Conservation (phyloP, 1,284 basidiomycete species). For the Trametes hirsuta region DNA sequence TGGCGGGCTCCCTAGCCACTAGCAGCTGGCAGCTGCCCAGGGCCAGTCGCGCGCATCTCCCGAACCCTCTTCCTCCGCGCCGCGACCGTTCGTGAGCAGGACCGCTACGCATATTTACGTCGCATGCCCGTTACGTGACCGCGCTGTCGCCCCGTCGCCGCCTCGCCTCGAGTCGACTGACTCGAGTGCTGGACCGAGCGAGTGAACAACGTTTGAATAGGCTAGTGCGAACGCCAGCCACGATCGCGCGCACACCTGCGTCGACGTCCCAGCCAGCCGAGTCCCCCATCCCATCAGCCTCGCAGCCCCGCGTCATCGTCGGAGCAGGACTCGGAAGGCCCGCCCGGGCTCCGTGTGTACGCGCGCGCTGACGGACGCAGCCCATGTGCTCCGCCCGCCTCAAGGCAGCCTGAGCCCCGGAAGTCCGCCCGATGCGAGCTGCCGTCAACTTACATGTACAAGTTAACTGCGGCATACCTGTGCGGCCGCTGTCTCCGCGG, state of each 20-base stretch:
- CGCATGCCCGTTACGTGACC: background rate
- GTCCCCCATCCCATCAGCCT: slow-evolving; percentile 5
- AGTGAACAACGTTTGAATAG: background rate
- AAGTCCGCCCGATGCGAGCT: background rate
- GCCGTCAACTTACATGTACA: too few species aligned
- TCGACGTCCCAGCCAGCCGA: too few species aligned
- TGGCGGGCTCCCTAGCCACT: background rate
- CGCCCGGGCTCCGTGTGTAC: too few species aligned
- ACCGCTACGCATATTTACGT: too few species aligned
- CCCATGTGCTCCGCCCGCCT: slow-evolving; percentile 9
- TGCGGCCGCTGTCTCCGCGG: background rate
- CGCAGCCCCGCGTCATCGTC: background rate
- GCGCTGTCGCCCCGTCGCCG: background rate
- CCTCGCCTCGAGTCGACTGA: too few species aligned
- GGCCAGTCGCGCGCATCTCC: too few species aligned
- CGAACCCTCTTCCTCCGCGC: too few species aligned
- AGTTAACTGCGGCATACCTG: background rate
- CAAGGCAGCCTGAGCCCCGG: background rate
- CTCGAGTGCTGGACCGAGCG: background rate
- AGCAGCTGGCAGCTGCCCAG: too few species aligned
- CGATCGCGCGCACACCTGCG: background rate
- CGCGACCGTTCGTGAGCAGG: too few species aligned
- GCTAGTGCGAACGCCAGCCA: slow-evolving; percentile 2
- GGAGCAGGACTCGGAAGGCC: background rate
- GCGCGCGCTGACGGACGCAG: background rate